Evolutionary conservation across 2,329 filamentous ascomycete genomes (phyloP), one percentile per base, ranked within the genome.

Genomic region (Sporothrix luriei): DNA sequence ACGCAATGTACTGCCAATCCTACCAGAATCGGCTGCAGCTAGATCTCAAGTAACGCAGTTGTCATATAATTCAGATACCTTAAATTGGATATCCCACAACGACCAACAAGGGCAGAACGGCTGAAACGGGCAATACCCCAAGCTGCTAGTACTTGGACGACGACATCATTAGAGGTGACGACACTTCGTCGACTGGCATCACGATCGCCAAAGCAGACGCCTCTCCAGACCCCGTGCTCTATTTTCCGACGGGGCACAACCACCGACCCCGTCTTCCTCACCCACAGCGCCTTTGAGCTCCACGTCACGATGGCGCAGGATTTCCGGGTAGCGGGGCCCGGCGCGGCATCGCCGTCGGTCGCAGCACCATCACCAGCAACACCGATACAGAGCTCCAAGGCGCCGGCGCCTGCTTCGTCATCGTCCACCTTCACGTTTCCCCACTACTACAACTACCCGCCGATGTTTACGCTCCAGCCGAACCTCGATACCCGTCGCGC

Each of bases 381-480:
- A 55, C 24, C 62, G 3, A 21, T 49, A 64, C 57, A 61, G 38
- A 43, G 10, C 57, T 64, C 64, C 62, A 66, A 38, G 46, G 24
- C 48, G 10, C 26, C 19, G 46, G 29, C 52, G 7, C 19, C 66
- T 2, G 14, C 49, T 6, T 55, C 66, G 9, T 52, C 66, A 4
- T 40, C 66, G 13, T 57, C 40, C 16, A 10, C 59, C 19, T 89
- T 89, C 79, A 69, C 75, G 51, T 90, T 88, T 79, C 88, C 88
- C 4, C 84, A 83, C 74, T 86, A 88, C 78, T 91, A 93, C 84
- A 82, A 83, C 81, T 94, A 93, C 82, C 92, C 92, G 0, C 90
- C 92, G 77, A 94, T 95, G 88, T 95, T 91, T 87, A 93, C 91
- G 69, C 88, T 88, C 68, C 92, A 95, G 79, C 87, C 89, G 48